phyloP scores from a whole-genome alignment of 2,329 filamentous ascomycete species.

The Beauveria bassiana region DNA sequence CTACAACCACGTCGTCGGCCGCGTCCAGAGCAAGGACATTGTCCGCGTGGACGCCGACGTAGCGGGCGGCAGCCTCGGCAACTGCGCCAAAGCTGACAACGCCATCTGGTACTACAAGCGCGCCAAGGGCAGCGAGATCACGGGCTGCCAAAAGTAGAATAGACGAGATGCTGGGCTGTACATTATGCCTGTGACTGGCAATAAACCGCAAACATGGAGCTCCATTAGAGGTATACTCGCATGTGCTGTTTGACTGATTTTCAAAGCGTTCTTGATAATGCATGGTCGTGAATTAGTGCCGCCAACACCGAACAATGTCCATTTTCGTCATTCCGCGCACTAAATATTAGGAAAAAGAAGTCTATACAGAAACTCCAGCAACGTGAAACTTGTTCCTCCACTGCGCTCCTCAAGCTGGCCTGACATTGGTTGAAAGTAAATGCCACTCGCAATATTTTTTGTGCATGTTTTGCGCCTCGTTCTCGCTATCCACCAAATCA shows the following conservation, averaged over 20 bases:
- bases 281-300: background rate
- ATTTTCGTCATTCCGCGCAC: background rate
- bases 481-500: background rate
- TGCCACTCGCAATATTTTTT: background rate
- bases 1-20: slow-evolving; percentile 52
- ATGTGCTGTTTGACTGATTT: background rate
- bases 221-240: background rate
- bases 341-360: background rate
- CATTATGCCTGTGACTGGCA: background rate
- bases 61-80: slow-evolving; percentile 41
- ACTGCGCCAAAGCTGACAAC: slow-evolving; percentile 45
- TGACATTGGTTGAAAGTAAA: background rate
- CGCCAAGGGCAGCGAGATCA: slow-evolving; percentile 23
- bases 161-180: background rate
- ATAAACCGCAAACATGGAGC: background rate
- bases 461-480: background rate
- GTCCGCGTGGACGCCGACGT: slow-evolving; percentile 35
- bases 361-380: slow-evolving; percentile 5
- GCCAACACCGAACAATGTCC: background rate
- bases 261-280: background rate
- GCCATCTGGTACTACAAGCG: slow-evolving; percentile 50
- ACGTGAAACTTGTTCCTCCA: background rate
- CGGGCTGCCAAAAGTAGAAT: background rate
- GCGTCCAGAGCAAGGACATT: slow-evolving; percentile 43
- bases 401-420: background rate